Evolutionary conservation across 169 alveolate species (phyloP).

Genomic region (Perkinsus marinus): DNA sequence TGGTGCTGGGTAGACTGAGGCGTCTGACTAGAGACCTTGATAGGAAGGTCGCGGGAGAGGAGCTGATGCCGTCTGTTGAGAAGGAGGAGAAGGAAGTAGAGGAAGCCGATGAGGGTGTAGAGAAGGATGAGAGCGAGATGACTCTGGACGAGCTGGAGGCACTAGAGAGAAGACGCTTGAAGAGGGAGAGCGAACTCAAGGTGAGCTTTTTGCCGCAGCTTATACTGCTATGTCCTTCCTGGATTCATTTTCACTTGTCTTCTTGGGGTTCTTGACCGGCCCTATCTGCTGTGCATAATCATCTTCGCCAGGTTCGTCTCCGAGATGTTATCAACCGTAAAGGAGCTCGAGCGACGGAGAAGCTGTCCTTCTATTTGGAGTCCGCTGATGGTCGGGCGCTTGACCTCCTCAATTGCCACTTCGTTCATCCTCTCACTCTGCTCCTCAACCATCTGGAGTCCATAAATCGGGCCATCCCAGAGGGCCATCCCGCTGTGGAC

Average conservation of each 20-base stretch:
- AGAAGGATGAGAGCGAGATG: neutral
- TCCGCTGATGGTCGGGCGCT: neutral
- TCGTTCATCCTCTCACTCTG: neutral
- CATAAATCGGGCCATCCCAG: neutral
- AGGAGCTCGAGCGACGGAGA: neutral
- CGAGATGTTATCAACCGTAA: neutral
- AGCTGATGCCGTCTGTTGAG: neutral
- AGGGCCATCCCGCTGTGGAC: neutral
- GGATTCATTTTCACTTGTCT: no score
- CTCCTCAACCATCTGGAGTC: neutral
- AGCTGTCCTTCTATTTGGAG: neutral
- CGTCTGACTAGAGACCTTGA: neutral
- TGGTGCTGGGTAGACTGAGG: neutral
- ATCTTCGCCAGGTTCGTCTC: neutral
- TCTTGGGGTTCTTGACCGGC: no score
- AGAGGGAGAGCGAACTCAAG: neutral
- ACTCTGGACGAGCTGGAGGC: neutral
- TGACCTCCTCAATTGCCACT: neutral
- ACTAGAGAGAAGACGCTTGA: neutral
- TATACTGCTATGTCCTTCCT: no score
- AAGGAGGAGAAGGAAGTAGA: neutral
- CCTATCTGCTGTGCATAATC: no score
- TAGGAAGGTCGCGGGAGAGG: neutral
- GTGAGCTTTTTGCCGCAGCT: neutral
- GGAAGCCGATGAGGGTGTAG: neutral